Evolutionary conservation across 306 rosid species (phyloP), one percentile per base, ranked within the genome.

Genomic region (Notholithocarpus densiflorus): DNA sequence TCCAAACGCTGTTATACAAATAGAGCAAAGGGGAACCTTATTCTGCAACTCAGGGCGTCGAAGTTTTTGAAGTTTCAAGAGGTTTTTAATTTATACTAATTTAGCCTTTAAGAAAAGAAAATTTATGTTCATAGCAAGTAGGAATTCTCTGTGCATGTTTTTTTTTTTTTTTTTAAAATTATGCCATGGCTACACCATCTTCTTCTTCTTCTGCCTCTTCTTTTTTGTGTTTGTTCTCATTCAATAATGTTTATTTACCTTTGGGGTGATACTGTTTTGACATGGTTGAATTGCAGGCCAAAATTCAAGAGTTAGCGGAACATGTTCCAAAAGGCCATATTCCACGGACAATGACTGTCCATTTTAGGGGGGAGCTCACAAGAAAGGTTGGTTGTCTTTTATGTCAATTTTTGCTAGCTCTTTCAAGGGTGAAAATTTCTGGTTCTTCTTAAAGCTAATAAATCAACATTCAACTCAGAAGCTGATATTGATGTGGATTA

Each of bases 261-360:
- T 62, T 8, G 8, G 55, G 29, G 32, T 71, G 21, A 70, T 27
- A 29, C 56, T 20, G 19, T 56, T 71, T n/a, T 57, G 65, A 82
- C 59, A 64, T 74, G 76, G 78, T 84, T 84, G 40, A 79, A 82
- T 73, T 89, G 86, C 94, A 96, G 99, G 99, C 97, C 18, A 96
- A 96, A 91, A 83, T 96, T 83, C 98, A 96, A 86, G 99, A 96
- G 82, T 89, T 96, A 82, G 81, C 99, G 79, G 99, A 96, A 60
- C 97, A 96, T 83, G 98, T 96, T 61, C 99, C 99, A 40, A 96
- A 96, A 84, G 99, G 99, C 56, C 99, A 96, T 78, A 93, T 96
- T 83, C 98, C 99, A 37, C 87, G 99, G 73, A 83, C 99, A 77
- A 93, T 96, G 98, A 87, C 98, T 21, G 94, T 91, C 73, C 99